A percentile compares a stretch with the other conserved stretches of the same genome.
These are phyloP conservation scores for Wickerhamiella dianesei DNA, from an alignment of 805 yeast species.

Conservation along the genomic window DNA sequence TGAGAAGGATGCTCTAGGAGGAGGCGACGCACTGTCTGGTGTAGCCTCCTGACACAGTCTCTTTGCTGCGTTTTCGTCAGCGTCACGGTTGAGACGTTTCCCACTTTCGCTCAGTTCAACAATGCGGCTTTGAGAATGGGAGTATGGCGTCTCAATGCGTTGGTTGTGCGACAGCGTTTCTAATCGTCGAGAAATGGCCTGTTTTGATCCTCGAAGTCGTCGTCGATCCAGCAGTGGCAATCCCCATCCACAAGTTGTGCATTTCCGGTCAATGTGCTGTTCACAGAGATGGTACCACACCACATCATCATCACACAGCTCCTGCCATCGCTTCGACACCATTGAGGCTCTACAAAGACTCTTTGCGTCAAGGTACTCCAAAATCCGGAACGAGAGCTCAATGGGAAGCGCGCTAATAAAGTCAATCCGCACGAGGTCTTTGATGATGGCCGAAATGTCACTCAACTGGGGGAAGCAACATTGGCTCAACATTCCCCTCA, in stretches of 20 bases:
- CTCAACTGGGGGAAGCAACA: conserved; percentile 94
- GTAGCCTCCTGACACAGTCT: not conserved
- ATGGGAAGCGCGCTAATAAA: conserved; percentile 74
- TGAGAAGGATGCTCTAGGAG: not conserved
- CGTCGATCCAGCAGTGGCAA: conserved; percentile 83
- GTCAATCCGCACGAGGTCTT: conserved; percentile 71
- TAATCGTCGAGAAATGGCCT: conserved; percentile 22
- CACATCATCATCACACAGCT: conserved; percentile 84
- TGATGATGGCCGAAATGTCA: conserved; percentile 67
- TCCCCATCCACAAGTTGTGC: conserved; percentile 99
- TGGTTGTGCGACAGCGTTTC: conserved; percentile 8
- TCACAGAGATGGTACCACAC: conserved; percentile 99
- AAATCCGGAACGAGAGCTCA: conserved; percentile 70
- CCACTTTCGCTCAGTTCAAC: no score
- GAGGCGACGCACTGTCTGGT: not conserved
- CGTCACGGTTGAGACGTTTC: no score
- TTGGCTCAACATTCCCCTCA: conserved; percentile 73
- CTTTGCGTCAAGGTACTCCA: conserved; percentile 82
- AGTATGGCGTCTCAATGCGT: not conserved
- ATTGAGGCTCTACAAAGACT: conserved; percentile 91
- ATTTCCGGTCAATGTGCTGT: conserved; percentile 93
- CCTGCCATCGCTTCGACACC: conserved; percentile 78
- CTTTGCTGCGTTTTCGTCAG: no score
- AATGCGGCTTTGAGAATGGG: not conserved
- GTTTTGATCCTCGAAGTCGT: conserved; percentile 24